These are phyloP conservation scores for Verbena officinalis DNA, from an alignment of 257 asterid genomes.

Conservation along the genomic window DNA sequence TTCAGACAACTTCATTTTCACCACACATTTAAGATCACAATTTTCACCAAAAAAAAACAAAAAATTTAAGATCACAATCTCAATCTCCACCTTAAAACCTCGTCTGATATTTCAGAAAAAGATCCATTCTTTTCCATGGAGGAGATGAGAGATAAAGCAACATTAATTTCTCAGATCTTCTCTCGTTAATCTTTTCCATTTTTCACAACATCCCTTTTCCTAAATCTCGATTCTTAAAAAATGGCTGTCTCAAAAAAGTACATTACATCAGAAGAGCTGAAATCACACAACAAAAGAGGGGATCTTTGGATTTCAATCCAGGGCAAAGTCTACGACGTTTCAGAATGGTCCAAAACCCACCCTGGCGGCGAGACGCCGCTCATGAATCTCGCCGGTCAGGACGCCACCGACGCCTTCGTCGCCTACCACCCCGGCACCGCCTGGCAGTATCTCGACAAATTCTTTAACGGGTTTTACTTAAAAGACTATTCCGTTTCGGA, in stretches of 20 bases:
- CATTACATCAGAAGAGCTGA: constrained; percentile 71
- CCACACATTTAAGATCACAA: constrained; percentile 16
- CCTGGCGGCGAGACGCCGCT: constrained; percentile 89
- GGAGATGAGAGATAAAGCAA: background rate
- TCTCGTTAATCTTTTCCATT: background rate
- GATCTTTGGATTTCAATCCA: constrained; percentile 96
- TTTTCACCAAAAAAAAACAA: too few species aligned
- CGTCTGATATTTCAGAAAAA: background rate
- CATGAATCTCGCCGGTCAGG: constrained; percentile 78
- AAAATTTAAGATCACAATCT: constrained; percentile 25
- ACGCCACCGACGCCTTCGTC: constrained; percentile 87
- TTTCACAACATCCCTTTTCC: background rate
- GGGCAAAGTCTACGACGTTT: constrained; percentile 83
- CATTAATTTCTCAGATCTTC: constrained; percentile 28
- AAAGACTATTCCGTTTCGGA: constrained; percentile 67
- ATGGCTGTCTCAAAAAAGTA: constrained; percentile 56
- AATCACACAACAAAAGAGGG: constrained; percentile 68
- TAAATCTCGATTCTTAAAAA: constrained; percentile 27
- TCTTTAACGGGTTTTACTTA: constrained; percentile 59
- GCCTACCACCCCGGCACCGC: constrained; percentile 81
- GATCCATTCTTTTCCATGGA: background rate
- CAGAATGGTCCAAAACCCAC: constrained; percentile 72
- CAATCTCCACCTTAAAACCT: constrained; percentile 24
- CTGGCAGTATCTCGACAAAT: constrained; percentile 61
- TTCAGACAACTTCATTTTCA: background rate